Evolutionary conservation across 805 yeast genomes (phyloP).

Genomic region (Ogataea populi-albae): DNA sequence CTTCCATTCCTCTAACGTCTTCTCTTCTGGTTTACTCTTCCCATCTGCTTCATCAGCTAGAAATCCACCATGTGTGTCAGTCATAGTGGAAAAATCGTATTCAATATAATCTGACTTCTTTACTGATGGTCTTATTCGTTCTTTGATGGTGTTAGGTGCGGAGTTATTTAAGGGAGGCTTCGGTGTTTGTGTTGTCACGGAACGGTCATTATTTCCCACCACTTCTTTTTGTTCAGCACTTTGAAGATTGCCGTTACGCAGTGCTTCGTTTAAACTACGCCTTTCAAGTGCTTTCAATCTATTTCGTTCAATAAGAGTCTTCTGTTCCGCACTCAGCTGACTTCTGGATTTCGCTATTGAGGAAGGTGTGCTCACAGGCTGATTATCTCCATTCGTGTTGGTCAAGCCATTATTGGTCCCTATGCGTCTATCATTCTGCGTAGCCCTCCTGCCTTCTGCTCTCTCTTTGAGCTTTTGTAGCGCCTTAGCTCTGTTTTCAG

Average conservation of each 20-base stretch:
- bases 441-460: no score
- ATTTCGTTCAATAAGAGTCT: constrained; percentile 48
- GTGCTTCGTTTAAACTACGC: constrained; percentile 12
- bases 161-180: no score
- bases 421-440: no score
- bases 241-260: constrained; percentile 12
- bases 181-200: no score
- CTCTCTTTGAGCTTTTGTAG: no score
- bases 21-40: constrained; percentile 29
- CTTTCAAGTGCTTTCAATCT: constrained; percentile 50
- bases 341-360: neutral
- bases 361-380: neutral
- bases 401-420: no score
- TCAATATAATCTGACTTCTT: constrained; percentile 69
- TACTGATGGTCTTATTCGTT: constrained; percentile 44
- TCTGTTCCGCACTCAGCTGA: constrained; percentile 45
- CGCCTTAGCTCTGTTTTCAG: constrained; percentile 61
- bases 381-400: no score
- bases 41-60: constrained; percentile 39
- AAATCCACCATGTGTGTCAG: constrained; percentile 85
- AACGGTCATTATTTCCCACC: no score
- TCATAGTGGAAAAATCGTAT: constrained; percentile 88
- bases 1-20: constrained; percentile 54
- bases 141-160: constrained; percentile 6
- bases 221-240: constrained; percentile 26